These are phyloP conservation scores for Eutrema heterophyllum DNA, from an alignment of 345 rosid species.

Conservation along the genomic window DNA sequence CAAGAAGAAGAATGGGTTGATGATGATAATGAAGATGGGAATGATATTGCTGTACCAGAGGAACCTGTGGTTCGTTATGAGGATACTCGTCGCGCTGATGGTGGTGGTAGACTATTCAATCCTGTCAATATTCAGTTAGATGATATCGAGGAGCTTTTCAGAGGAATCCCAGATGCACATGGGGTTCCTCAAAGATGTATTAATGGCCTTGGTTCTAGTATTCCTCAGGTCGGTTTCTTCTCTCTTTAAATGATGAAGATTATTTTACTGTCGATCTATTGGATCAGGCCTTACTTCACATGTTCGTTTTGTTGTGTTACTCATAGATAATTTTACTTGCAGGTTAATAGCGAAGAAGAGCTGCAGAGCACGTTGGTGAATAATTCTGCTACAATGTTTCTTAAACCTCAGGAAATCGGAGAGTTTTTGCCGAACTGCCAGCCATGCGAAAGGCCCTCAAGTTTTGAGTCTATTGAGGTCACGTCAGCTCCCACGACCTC, in stretches of 20 bases:
- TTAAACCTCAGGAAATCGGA: background rate
- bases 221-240: constrained; percentile 1
- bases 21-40: constrained; percentile 28
- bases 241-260: background rate
- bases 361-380: constrained; percentile 10
- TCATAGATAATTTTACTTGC: background rate
- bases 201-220: background rate
- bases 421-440: background rate
- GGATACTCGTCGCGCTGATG: background rate
- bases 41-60: background rate
- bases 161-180: constrained; percentile 2
- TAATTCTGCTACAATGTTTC: background rate
- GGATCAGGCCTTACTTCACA: background rate
- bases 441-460: background rate
- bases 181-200: background rate
- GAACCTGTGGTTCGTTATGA: background rate
- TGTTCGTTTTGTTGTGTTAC: background rate
- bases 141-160: constrained; percentile 16
- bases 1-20: constrained; percentile 80
- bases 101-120: background rate
- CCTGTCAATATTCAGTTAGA: constrained; percentile 18
- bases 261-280: background rate
- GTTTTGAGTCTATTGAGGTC: constrained; percentile 17
- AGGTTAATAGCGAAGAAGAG: constrained; percentile 7
- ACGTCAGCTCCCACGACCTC: constrained; percentile 17